Evolutionary conservation across 2,329 filamentous ascomycete species (phyloP).

Genomic region (Sarocladium strictum): DNA sequence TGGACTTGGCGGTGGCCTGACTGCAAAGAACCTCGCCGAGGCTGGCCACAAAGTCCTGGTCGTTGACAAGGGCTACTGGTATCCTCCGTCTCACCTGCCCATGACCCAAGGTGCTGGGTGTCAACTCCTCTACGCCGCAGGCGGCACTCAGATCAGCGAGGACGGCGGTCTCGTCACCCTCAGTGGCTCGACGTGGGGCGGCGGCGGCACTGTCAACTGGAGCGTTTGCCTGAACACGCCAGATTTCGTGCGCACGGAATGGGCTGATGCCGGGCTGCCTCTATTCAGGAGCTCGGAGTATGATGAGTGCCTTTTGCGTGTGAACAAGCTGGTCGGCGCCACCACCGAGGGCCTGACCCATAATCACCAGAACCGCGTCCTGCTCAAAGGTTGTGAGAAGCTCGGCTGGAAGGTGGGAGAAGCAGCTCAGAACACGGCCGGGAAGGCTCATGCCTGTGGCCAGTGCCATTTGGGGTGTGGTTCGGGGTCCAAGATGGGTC

Average conservation of each 20-base stretch:
- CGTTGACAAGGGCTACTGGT: conserved; percentile 77
- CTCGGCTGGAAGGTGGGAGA: conserved; percentile 64
- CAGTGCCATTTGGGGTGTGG: conserved; percentile 56
- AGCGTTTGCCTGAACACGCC: conserved; percentile 61
- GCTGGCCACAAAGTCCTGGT: conserved; percentile 72
- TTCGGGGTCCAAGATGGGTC: conserved; percentile 70
- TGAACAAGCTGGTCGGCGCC: conserved; percentile 75
- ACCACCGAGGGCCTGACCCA: conserved; percentile 60
- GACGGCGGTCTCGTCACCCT: conserved; percentile 55
- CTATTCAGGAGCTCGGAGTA: conserved; percentile 71
- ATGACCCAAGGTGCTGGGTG: conserved; percentile 60
- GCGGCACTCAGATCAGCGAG: conserved; percentile 50
- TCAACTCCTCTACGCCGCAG: conserved; percentile 63
- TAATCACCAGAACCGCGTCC: conserved; percentile 62
- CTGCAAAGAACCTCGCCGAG: conserved; percentile 73
- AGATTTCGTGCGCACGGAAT: conserved; percentile 71
- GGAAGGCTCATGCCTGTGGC: conserved; percentile 68
- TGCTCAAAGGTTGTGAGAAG: conserved; percentile 70
- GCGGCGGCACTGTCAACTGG: conserved; percentile 88
- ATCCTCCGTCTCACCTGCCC: conserved; percentile 64
- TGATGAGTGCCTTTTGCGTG: conserved; percentile 72
- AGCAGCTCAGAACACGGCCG: conserved; percentile 75
- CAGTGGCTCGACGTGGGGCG: conserved; percentile 72
- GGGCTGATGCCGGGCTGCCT: conserved; percentile 62
- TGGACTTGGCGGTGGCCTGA: conserved; percentile 78